Conservation (phyloP, 2,329 filamentous ascomycete species). For the Fusarium pininemorale region DNA sequence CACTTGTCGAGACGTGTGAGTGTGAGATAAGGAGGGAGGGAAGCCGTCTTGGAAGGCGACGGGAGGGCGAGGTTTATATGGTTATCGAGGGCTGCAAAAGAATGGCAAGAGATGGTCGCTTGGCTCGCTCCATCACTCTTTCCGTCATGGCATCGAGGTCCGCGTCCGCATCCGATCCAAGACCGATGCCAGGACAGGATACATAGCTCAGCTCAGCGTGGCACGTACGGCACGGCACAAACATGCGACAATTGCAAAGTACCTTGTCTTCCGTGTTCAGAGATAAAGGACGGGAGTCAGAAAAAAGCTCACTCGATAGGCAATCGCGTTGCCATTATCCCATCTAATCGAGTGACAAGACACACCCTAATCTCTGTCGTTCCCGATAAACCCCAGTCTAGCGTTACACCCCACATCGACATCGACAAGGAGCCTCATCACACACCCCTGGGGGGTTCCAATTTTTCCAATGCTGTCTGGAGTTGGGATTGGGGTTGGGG, state of each 20-base stretch:
- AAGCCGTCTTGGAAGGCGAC: background rate
- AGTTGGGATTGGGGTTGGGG: background rate
- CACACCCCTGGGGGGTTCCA: constrained; percentile 13
- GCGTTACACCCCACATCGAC: constrained; percentile 24
- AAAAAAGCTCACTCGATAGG: constrained; percentile 32
- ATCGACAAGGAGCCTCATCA: constrained; percentile 4
- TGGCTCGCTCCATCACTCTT: constrained; percentile 12
- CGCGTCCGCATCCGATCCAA: constrained; percentile 21
- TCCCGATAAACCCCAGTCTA: constrained; percentile 37
- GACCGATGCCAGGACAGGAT: constrained; percentile 4
- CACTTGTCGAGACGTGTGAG: background rate
- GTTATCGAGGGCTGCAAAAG: background rate
- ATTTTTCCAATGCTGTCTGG: background rate
- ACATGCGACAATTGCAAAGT: constrained; percentile 13
- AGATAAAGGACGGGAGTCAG: constrained; percentile 7
- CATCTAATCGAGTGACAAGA: constrained; percentile 38
- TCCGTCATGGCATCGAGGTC: constrained; percentile 20
- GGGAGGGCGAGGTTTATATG: constrained; percentile 37
- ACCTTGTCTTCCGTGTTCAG: constrained; percentile 13
- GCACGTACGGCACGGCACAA: background rate
- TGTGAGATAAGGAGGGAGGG: constrained; percentile 7
- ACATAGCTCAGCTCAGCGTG: background rate
- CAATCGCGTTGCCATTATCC: constrained; percentile 34
- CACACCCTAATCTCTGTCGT: constrained; percentile 33
- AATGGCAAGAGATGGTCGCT: constrained; percentile 16